Conservation (phyloP, 768 basidiomycete species). For the Lactarius pseudohatsudake region DNA sequence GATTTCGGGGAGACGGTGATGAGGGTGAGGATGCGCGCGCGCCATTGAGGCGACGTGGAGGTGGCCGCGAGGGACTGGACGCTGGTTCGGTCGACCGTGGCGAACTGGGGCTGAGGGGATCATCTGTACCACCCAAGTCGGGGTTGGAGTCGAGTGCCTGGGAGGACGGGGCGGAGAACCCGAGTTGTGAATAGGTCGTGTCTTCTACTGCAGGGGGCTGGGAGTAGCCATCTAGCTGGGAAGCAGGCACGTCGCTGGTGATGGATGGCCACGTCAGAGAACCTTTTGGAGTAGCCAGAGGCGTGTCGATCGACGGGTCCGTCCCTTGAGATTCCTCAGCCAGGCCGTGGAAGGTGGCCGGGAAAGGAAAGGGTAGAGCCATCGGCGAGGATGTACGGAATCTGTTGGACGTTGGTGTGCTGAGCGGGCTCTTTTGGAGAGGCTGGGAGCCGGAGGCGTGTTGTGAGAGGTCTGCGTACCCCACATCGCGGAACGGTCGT, state of each 20-base stretch:
- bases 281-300: slow-evolving; percentile 54
- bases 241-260: slow-evolving; percentile 38
- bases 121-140: not conserved
- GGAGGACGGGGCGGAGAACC: slow-evolving; percentile 34
- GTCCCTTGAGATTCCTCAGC: slow-evolving; percentile 43
- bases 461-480: slow-evolving; percentile 24
- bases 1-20: slow-evolving; percentile 17
- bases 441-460: slow-evolving; percentile 17
- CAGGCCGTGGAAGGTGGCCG: slow-evolving; percentile 13
- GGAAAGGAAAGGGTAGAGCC: slow-evolving; percentile 13
- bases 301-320: slow-evolving; percentile 49
- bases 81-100: slow-evolving; percentile 5
- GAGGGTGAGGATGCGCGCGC: not conserved
- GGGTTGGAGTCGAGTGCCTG: slow-evolving; percentile 11
- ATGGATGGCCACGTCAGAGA: slow-evolving; percentile 46
- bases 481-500: slow-evolving; percentile 18
- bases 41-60: not conserved
- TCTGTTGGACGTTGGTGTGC: slow-evolving; percentile 8
- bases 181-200: slow-evolving; percentile 41
- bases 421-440: not conserved
- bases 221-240: slow-evolving; percentile 40
- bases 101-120: not conserved
- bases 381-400: not conserved
- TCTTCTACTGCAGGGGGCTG: slow-evolving; percentile 36
- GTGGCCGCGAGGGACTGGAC: not conserved